Percentiles rank a stretch among this genome's conserved stretches.
These are phyloP conservation scores for Chrysosphaeria jannelii DNA, from an alignment of 2,329 filamentous ascomycete genomes.

Conservation along the genomic window DNA sequence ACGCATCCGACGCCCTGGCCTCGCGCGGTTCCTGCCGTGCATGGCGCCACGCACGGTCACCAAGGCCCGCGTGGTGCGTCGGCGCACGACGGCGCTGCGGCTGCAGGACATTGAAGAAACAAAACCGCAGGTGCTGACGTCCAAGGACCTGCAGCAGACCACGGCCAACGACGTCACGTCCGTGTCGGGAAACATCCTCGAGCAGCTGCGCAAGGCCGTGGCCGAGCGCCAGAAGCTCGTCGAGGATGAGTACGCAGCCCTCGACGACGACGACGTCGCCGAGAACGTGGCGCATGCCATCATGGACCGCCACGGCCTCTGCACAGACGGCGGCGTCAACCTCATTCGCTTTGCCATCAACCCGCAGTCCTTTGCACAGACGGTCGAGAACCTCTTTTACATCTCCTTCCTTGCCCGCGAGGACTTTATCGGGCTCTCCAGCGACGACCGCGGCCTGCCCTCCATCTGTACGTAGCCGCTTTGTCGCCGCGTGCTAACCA, in stretches of 20 bases:
- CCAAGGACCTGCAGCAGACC: slow-evolving; percentile 37
- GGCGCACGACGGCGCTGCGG: slow-evolving; percentile 40
- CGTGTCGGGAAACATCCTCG: slow-evolving; percentile 40
- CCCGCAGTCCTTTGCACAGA: slow-evolving; percentile 71
- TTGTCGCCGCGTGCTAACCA: background rate
- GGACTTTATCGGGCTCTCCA: slow-evolving; percentile 42
- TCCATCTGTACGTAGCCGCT: slow-evolving; percentile 11
- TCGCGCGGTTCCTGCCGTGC: slow-evolving; percentile 49
- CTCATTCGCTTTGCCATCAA: slow-evolving; percentile 76
- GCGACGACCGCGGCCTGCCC: slow-evolving; percentile 47
- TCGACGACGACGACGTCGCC: slow-evolving; percentile 15
- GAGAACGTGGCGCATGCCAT: slow-evolving; percentile 8
- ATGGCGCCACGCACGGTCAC: slow-evolving; percentile 36
- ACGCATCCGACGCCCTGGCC: slow-evolving; percentile 38
- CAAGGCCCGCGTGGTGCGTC: slow-evolving; percentile 36
- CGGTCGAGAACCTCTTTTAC: slow-evolving; percentile 91
- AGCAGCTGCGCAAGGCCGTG: slow-evolving; percentile 22
- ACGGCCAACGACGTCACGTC: slow-evolving; percentile 30
- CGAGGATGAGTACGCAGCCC: slow-evolving; percentile 5
- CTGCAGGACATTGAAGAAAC: slow-evolving; percentile 38
- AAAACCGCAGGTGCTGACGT: slow-evolving; percentile 46
- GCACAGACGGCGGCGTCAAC: slow-evolving; percentile 38
- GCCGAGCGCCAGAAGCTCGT: slow-evolving; percentile 16
- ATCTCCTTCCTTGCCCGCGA: slow-evolving; percentile 82
- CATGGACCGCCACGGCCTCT: slow-evolving; percentile 34